Evolutionary conservation across 768 basidiomycete genomes (phyloP).

Genomic region (Boletus edulis): DNA sequence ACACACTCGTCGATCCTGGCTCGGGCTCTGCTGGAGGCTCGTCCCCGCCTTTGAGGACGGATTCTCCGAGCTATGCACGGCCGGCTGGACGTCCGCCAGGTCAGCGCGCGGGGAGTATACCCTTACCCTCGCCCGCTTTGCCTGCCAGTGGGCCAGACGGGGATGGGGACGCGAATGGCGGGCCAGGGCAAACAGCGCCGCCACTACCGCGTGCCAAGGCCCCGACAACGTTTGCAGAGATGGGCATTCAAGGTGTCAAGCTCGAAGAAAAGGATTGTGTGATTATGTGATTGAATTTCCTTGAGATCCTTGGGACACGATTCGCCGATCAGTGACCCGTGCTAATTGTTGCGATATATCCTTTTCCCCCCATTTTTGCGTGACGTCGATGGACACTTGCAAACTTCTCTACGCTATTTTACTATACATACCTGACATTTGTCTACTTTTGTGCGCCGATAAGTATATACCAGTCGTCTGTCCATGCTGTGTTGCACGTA

Average conservation of each 20-base stretch:
- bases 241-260: constrained; percentile 83
- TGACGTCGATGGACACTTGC: too few species aligned
- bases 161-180: background rate
- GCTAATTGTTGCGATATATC: background rate
- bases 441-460: too few species aligned
- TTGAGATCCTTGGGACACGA: background rate
- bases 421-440: too few species aligned
- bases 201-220: constrained; percentile 30
- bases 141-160: background rate
- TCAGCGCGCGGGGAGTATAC: constrained; percentile 23
- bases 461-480: too few species aligned
- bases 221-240: constrained; percentile 86
- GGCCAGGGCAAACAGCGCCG: background rate
- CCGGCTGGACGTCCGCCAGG: constrained; percentile 32
- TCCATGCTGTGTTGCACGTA: too few species aligned
- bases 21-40: constrained; percentile 7
- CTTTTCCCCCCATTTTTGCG: too few species aligned
- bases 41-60: constrained; percentile 15
- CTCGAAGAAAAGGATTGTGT: constrained; percentile 82
- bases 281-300: constrained; percentile 62
- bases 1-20: constrained; percentile 47
- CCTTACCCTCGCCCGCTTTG: constrained; percentile 14
- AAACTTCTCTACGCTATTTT: too few species aligned
- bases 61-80: constrained; percentile 27
- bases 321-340: background rate